Conservation (phyloP, 495 filamentous ascomycete species). For the Penicillium herquei region DNA sequence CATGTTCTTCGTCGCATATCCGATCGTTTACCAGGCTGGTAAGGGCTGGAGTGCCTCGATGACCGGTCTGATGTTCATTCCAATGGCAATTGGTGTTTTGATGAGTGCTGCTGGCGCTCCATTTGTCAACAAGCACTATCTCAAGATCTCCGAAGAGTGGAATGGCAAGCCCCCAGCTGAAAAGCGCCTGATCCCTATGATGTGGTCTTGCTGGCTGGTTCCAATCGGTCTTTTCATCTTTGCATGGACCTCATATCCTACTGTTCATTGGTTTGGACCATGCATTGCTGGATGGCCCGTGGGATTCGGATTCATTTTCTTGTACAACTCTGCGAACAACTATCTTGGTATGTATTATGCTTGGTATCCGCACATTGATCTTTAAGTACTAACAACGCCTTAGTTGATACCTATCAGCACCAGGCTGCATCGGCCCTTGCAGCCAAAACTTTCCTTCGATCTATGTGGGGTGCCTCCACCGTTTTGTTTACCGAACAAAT, state of each 20-base stretch:
- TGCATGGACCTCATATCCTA: conserved; percentile 73
- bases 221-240: conserved; percentile 80
- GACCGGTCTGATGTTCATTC: conserved; percentile 82
- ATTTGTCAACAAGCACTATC: conserved; percentile 73
- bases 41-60: conserved; percentile 70
- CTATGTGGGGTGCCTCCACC: conserved; percentile 72
- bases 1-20: conserved; percentile 81
- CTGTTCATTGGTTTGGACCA: conserved; percentile 67
- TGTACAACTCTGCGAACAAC: conserved; percentile 84
- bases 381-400: conserved; percentile 12
- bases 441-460: conserved; percentile 76
- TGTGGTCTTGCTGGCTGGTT: conserved; percentile 77
- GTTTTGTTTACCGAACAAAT: conserved; percentile 82
- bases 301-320: conserved; percentile 82
- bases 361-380: neutral
- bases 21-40: conserved; percentile 73
- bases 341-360: conserved; percentile 52
- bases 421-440: conserved; percentile 85
- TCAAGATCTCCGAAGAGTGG: conserved; percentile 56
- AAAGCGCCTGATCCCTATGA: conserved; percentile 77
- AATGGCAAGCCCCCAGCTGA: conserved; percentile 73
- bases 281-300: conserved; percentile 71
- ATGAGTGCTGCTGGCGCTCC: conserved; percentile 64
- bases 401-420: conserved; percentile 80
- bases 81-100: conserved; percentile 66